Evolutionary conservation across 306 rosid genomes (phyloP), one percentile per base, ranked within the genome.

Genomic region (Hippophae rhamnoides): DNA sequence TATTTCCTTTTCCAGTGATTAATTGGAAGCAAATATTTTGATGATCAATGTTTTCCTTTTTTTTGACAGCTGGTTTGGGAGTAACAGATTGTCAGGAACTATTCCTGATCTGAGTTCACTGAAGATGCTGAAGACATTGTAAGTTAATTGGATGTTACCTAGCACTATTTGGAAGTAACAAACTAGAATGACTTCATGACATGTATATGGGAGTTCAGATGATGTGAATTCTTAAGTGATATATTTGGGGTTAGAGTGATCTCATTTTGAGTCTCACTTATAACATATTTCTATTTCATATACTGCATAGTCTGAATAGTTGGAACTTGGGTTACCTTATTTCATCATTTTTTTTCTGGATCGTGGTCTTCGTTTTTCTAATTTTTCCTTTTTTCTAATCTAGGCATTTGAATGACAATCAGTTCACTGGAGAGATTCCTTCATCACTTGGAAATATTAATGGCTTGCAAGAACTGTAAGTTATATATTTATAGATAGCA

Each of bases 331-430:
- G 58, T 44, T 56, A 2, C 12, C 47, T 56, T 12, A 7, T 13
- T 57, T 52, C 64, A 41, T 56, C 40, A 72, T 14, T 41, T 10
- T 8, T 64, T 64, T 13, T 9, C 9, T 58, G 55, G 57, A 63
- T 10, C 54, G 44, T 66, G 62, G 47, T 55, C 43, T 57, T 61
- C 58, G 52, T 13, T 54, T 60, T 64, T 54, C 48, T 52, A 60
- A 18, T 64, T 52, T 47, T 56, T 61, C 40, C 60, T 47, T 57
- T 41, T 54, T 13, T 46, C 11, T 23, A 45, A 23, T 64, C 27
- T 53, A 93, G 97, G 81, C 89, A 84, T 72, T 70, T 93, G 97
- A 90, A 89, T 70, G 83, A 77, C 54, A 93, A 93, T 76, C 83
- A 68, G 60, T 79, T 89, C 56, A 75, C 47, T 60, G 99, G 99